Base-by-base conservation (phyloP, 2,329 filamentous ascomycete species). In the Ophiostoma montium region DNA sequence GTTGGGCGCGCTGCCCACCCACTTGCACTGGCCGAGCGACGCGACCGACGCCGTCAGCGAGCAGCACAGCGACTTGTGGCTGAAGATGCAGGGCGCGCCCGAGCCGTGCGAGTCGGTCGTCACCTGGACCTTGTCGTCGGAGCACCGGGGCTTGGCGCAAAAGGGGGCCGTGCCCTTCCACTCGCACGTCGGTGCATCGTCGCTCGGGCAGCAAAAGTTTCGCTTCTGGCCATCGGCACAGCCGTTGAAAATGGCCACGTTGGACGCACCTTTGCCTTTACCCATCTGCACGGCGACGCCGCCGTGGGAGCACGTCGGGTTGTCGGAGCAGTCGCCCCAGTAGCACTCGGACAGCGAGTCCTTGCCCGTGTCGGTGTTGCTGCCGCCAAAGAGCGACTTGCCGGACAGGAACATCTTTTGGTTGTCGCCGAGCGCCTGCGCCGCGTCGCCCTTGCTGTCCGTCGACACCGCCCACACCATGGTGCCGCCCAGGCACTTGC, bases 401-500 rank as follows among this genome's bases (percentile, higher is more conserved):
- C 15, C 13, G 8, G 3, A 7, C 13, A 36, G 6, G 16, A 36
- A 36, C 15, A 13, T 36, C 13, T 36, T 36, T 2, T 36, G n/a
- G 35, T 16, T 6, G 8, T 16, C 35, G 13, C 35, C 35, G 15
- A 16, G 35, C 10, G 35, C 10, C n/a, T 16, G 3, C 5, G 35
- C 35, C 4, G 35, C n/a, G n/a, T n/a, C 35, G 8, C 18, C 16
- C 8, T 9, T 16, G 13, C 4, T 36, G 13, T 36, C 35, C 5
- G 35, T 36, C 15, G 35, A 36, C 13, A 54, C 47, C n/a, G 53
- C 54, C 53, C 53, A 56, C 10, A 55, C 52, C 42, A 55, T 55
- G 12, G 44, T 35, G 18, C 62, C 61, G 10, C 58, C 58, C 2
- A 64, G 50, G 36, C 62, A 62, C 2, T 44, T 31, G 2, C 9